Evolutionary conservation across 73 alveolate species (phyloP).

Genomic region (Paramecium biaurelia): DNA sequence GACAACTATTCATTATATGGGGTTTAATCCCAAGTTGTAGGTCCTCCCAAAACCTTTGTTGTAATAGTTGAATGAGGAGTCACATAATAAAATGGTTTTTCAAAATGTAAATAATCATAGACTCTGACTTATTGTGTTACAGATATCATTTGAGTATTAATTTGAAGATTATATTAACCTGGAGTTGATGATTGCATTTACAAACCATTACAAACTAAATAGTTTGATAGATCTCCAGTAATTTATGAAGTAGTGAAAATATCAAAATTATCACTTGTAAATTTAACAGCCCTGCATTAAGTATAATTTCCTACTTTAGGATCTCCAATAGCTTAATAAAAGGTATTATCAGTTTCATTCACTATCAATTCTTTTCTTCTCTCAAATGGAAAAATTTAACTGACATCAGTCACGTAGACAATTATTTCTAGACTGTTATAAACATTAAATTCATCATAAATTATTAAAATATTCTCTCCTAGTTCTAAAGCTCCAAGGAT

Average conservation of each 20-base stretch:
- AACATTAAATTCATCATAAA: background rate
- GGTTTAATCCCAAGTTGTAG: background rate
- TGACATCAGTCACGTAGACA: background rate
- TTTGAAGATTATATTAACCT: background rate
- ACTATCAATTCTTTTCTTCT: slow-evolving; percentile 7
- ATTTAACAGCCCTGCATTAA: background rate
- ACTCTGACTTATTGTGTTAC: background rate
- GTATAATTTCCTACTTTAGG: background rate
- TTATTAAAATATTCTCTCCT: background rate
- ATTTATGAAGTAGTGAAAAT: background rate
- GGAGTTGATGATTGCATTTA: background rate
- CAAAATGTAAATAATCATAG: background rate
- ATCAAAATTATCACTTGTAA: background rate
- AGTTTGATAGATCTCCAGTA: background rate
- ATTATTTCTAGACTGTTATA: background rate
- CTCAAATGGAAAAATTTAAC: background rate
- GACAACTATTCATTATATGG: background rate
- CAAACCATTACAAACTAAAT: background rate
- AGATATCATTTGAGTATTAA: background rate
- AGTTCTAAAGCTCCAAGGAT: background rate
- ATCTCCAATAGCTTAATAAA: background rate
- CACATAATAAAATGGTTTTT: background rate
- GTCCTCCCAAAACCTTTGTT: slow-evolving; percentile 29
- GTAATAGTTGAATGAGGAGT: slow-evolving; percentile 7
- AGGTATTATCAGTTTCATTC: background rate